Percentiles rank a stretch among this genome's conserved stretches.
Conservation (phyloP, 2,329 filamentous ascomycete species). For the Tolypocladium tundrense region DNA sequence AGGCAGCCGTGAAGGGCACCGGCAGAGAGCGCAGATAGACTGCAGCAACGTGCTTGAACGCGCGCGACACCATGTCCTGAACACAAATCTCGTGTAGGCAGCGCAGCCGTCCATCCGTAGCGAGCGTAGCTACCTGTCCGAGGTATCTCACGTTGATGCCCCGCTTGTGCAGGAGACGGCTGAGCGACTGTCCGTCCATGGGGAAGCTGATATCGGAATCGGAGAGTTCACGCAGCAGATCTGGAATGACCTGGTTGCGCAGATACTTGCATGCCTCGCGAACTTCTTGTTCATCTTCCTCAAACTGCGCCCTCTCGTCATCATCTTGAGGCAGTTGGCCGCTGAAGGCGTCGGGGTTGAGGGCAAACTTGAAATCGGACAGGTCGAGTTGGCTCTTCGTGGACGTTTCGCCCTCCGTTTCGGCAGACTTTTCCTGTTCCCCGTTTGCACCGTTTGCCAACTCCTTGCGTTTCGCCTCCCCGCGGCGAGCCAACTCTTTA, state of each 20-base stretch:
- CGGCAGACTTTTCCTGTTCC: slow-evolving; percentile 22
- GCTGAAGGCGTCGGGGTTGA: slow-evolving; percentile 94
- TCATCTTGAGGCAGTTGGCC: slow-evolving; percentile 84
- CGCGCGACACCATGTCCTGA: slow-evolving; percentile 91
- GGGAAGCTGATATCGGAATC: slow-evolving; percentile 94
- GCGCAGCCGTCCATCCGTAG: slow-evolving; percentile 60
- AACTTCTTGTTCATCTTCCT: slow-evolving; percentile 79
- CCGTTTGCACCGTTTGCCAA: slow-evolving; percentile 23
- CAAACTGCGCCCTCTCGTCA: slow-evolving; percentile 76
- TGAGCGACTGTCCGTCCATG: slow-evolving; percentile 93
- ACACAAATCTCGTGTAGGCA: slow-evolving; percentile 68
- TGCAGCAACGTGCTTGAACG: slow-evolving; percentile 87
- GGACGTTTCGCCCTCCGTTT: slow-evolving; percentile 23
- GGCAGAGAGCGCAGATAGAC: slow-evolving; percentile 72
- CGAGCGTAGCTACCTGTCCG: slow-evolving; percentile 67
- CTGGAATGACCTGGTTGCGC: slow-evolving; percentile 67
- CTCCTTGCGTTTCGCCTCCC: slow-evolving; percentile 19
- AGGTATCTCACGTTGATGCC: slow-evolving; percentile 96
- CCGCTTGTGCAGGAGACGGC: slow-evolving; percentile 83
- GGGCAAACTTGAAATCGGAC: slow-evolving; percentile 72
- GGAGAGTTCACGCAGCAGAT: slow-evolving; percentile 74
- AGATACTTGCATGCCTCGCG: slow-evolving; percentile 74
- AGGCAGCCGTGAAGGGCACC: slow-evolving; percentile 67
- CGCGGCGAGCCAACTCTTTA: slow-evolving; percentile 59
- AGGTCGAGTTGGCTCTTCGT: slow-evolving; percentile 62